phyloP scores from a whole-genome alignment of 495 filamentous ascomycete genomes.

The Acidomyces sp. region DNA sequence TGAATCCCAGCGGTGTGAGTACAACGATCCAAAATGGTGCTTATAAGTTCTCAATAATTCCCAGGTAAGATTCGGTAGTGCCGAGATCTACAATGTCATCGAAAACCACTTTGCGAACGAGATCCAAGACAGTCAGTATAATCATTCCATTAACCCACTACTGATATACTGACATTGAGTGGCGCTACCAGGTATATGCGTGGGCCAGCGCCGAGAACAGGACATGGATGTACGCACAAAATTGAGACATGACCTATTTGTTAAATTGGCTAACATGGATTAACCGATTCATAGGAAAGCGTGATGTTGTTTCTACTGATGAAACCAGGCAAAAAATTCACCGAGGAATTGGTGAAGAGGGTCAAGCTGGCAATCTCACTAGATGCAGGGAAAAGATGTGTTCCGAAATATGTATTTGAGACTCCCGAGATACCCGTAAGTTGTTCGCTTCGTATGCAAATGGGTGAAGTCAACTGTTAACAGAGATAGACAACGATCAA shows the following conservation, averaged over 20 bases:
- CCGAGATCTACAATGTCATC: constrained; percentile 65
- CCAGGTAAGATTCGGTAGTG: constrained; percentile 79
- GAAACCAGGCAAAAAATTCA: constrained; percentile 46
- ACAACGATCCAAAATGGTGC: no score
- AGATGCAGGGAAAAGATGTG: constrained; percentile 57
- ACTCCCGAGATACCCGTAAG: constrained; percentile 68
- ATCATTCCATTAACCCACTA: no score
- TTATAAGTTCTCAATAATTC: no score
- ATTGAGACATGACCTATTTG: no score
- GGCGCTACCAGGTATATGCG: no score
- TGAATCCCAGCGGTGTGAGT: constrained; percentile 78
- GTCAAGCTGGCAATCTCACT: constrained; percentile 49
- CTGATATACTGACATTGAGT: no score
- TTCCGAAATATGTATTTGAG: constrained; percentile 66
- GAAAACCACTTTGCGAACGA: constrained; percentile 49
- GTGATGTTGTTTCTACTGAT: constrained; percentile 68
- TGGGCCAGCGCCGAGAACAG: constrained; percentile 55
- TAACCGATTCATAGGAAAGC: no score
- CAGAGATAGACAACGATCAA: constrained; percentile 60
- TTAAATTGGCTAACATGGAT: no score
- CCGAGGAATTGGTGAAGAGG: constrained; percentile 40
- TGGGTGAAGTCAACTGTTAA: not conserved
- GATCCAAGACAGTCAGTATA: constrained; percentile 50
- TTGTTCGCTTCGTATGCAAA: constrained; percentile 10
- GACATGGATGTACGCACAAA: no score